phyloP scores from a whole-genome alignment of 352 stramenopile genomes.

The Pythium guiyangense region DNA sequence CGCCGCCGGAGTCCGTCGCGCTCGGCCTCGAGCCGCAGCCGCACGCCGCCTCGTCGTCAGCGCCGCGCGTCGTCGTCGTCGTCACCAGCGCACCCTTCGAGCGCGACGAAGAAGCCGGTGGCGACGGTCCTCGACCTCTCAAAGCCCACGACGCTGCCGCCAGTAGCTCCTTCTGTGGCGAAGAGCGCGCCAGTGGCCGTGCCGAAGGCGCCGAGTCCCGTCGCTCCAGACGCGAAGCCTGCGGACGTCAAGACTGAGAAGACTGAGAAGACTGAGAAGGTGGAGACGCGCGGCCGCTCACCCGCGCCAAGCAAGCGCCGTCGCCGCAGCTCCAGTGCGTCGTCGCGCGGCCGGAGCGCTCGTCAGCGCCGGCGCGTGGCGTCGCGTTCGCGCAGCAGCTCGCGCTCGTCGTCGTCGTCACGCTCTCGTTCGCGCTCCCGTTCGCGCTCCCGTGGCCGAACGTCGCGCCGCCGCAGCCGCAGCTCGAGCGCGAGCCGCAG shows the following conservation, averaged over 20 bases:
- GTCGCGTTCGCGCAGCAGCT: slow-evolving; percentile 10
- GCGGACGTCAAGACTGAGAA: neutral
- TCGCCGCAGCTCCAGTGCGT: slow-evolving; percentile 18
- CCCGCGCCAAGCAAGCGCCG: slow-evolving; percentile 15
- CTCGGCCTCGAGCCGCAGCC: slow-evolving; percentile 10
- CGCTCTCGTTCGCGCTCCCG: slow-evolving; percentile 4
- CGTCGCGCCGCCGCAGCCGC: slow-evolving; percentile 15
- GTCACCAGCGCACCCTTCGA: neutral
- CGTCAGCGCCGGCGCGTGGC: slow-evolving; percentile 14
- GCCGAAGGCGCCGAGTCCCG: too few relatives aligned
- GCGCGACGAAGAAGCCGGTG: slow-evolving; percentile 1
- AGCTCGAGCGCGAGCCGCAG: slow-evolving; percentile 25
- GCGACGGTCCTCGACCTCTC: slow-evolving; percentile 14
- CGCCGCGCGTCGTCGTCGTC: neutral
- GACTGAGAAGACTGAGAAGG: neutral
- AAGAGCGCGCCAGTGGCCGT: too few relatives aligned
- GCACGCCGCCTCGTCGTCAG: slow-evolving; percentile 4
- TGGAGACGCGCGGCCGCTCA: slow-evolving; percentile 2
- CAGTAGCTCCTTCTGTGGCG: too few relatives aligned
- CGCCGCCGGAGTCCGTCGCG: slow-evolving; percentile 7
- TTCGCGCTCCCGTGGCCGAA: slow-evolving; percentile 18
- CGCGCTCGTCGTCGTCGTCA: slow-evolving; percentile 11
- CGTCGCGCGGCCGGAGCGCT: slow-evolving; percentile 18
- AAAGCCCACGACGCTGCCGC: slow-evolving; percentile 1
- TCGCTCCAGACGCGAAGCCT: too few relatives aligned